Evolutionary conservation across 2,329 filamentous ascomycete genomes (phyloP).

Genomic region (Pyrenophora graminea): DNA sequence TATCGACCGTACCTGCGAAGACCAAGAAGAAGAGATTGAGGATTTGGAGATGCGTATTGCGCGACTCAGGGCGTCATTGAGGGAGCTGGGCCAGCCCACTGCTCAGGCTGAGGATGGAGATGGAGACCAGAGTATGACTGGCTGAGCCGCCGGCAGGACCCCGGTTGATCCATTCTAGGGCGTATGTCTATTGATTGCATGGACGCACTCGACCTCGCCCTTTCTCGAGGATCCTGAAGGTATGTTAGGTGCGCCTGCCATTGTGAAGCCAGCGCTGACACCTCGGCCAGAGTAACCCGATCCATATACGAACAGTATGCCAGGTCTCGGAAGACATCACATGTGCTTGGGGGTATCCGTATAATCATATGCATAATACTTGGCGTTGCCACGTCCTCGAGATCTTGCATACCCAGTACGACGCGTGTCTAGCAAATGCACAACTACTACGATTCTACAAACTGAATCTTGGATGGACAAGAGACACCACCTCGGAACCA

Average conservation of each 20-base stretch:
- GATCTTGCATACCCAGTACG: too few relatives aligned
- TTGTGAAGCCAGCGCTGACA: constrained; percentile 1
- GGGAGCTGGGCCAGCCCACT: constrained; percentile 35
- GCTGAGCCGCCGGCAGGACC: constrained; percentile 33
- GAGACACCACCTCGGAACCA: too few relatives aligned
- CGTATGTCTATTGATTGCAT: constrained; percentile 34
- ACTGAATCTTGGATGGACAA: too few relatives aligned
- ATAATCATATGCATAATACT: too few relatives aligned
- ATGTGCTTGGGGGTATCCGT: too few relatives aligned
- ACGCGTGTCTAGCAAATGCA: too few relatives aligned
- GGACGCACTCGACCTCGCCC: constrained; percentile 34
- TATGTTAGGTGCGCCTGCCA: constrained; percentile 3
- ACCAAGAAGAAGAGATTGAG: constrained; percentile 72
- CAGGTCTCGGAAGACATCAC: too few relatives aligned
- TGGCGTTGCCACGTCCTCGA: too few relatives aligned
- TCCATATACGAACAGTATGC: too few relatives aligned
- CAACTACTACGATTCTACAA: too few relatives aligned
- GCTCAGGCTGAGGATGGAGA: constrained; percentile 23
- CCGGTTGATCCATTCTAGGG: constrained; percentile 37
- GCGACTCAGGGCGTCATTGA: constrained; percentile 57
- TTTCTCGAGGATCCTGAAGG: constrained; percentile 18
- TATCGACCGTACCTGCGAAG: constrained; percentile 66
- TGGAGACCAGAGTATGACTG: constrained; percentile 45
- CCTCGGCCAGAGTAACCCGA: background rate
- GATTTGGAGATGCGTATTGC: constrained; percentile 67